Evolutionary conservation across 192 early-diverging fungal genomes (phyloP), one percentile per base, ranked within the genome.

Genomic region (Funneliformis geosporum): DNA sequence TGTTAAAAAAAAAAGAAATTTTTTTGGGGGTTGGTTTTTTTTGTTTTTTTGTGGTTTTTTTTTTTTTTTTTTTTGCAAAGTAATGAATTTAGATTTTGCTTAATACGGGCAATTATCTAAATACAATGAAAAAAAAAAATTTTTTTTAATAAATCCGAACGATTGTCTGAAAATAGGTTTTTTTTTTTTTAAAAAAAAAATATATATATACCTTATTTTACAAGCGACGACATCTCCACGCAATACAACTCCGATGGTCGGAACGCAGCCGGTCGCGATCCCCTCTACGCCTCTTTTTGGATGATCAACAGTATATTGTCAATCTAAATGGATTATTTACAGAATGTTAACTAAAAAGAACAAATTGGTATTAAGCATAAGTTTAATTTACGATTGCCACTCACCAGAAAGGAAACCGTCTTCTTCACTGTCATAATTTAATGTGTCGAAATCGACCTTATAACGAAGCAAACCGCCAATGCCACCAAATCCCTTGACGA

Each of bases 401-500:
- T 10, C 61, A 80, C 82, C 87, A 71, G 87, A 89, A 79, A 83
- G 93, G 85, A 93, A 90, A 76, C 90, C 89, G 46, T 91, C 89
- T 39, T 90, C 88, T 28, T 91, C 87, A 65, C 88, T 90, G 72
- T 91, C 90, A 46, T 87, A 89, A 55, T 79, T 89, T 46, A 94
- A 85, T 83, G 90, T 87, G 21, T 91, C 84, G 75, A 95, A 89
- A 81, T 94, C 90, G 71, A 97, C 91, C 90, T 99, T 96, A 91
- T 98, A 99, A 83, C 98, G 95, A 79, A 98, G 88, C 33, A 96
- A 79, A 21, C 95, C 97, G 66, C 96, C 98, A 80, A 99, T 98
- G 60, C 98, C 98, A 87, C 98, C 98, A 86, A 99, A 99, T 28
- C 98, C 98, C 82, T 94, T 95, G 76, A 98, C 95, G 87, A 98